Evolutionary conservation across 2,329 filamentous ascomycete genomes (phyloP), one percentile per base, ranked within the genome.

Genomic region (Byssochlamys sp.): DNA sequence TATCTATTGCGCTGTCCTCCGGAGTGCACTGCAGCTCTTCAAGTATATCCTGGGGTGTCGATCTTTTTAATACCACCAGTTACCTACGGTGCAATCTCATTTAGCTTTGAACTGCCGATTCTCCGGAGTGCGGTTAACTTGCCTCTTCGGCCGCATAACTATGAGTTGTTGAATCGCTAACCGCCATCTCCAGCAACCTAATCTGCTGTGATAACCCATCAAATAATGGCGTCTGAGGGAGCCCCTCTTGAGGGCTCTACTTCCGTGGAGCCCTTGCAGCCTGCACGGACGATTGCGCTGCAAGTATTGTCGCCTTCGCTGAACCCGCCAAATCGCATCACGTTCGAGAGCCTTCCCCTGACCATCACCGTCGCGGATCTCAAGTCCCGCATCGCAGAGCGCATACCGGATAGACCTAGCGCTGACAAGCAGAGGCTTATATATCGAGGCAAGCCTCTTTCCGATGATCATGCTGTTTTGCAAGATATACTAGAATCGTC

Each of bases 381-480:
- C n/a, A 82, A 81, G 61, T 65, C 73, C 50, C 76, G 72, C 56
- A 80, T 86, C 57, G 74, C 78, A 52, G 65, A 78, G 58, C 69
- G 73, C 9, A 67, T 84, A n/a, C 73, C 79, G 7, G 72, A 72
- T 29, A 72, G 73, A 56, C 78, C 80, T 31, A 55, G 69, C 7
- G 73, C 77, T 0, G 67, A 73, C 19, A 68, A 73, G 50, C 83
- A 85, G 71, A 76, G 82, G 50, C 67, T 86, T 58, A 84, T 86
- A 24, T 84, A 84, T 62, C 72, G 77, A 54, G 84, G 84, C 24
- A 75, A 79, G 57, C 76, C 79, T 28, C 73, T 85, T 5, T 66
- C 75, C 5, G 74, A 80, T 61, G 75, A 81, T 58, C 69, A 72
- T 25, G 75, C 77, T 39, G 78, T 74, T 0, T 68, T 86, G 57